Evolutionary conservation across 2,329 filamentous ascomycete species (phyloP).

Genomic region (Hypoxylon sp.): DNA sequence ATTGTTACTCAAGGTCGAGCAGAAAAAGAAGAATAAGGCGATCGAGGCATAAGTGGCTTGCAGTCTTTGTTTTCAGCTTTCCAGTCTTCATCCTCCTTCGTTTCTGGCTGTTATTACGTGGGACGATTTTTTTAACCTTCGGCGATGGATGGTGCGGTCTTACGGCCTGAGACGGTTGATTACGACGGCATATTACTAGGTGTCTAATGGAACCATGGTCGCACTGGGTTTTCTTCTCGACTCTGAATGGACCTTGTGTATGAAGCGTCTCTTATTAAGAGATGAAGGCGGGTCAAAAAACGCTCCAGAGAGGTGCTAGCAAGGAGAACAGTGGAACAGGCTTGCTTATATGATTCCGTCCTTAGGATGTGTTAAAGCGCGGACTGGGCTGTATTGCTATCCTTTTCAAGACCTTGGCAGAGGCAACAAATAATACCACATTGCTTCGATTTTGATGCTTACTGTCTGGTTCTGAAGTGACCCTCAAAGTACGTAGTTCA

Average conservation of each 20-base stretch:
- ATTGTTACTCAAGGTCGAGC: constrained; percentile 93
- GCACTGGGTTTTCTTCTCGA: constrained; percentile 21
- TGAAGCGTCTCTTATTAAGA: constrained; percentile 10
- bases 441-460: constrained; percentile 29
- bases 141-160: constrained; percentile 21
- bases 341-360: constrained; percentile 20
- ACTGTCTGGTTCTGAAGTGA: constrained; percentile 4
- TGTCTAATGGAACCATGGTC: constrained; percentile 32
- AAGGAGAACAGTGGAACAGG: constrained; percentile 14
- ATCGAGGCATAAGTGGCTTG: constrained; percentile 57
- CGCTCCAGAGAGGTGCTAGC: constrained; percentile 9
- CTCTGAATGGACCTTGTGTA: constrained; percentile 19
- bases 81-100: constrained; percentile 22
- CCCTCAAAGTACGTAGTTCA: too few species aligned
- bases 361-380: constrained; percentile 15
- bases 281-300: constrained; percentile 14
- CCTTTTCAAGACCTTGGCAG: constrained; percentile 16
- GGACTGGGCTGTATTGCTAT: constrained; percentile 12
- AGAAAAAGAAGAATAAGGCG: constrained; percentile 88
- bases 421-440: constrained; percentile 35
- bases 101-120: constrained; percentile 34
- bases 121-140: constrained; percentile 30
- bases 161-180: constrained; percentile 32
- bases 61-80: constrained; percentile 28
- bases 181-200: constrained; percentile 33